phyloP scores from a whole-genome alignment of 495 filamentous ascomycete species.

The Daldinia caldariorum region DNA sequence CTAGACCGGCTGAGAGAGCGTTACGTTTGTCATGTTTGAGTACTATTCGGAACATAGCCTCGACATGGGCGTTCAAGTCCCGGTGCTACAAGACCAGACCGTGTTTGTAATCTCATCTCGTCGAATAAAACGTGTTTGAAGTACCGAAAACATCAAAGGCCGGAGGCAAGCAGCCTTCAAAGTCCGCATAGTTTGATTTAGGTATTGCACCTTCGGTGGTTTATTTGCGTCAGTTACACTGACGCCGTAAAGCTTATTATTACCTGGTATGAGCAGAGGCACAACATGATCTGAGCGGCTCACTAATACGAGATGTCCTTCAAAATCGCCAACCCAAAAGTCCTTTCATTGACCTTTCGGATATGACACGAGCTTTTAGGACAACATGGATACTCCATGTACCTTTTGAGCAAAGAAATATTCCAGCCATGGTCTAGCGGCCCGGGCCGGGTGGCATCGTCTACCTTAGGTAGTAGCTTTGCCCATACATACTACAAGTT shows the following conservation, averaged over 20 bases:
- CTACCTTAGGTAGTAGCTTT: too few species aligned
- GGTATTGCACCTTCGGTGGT: too few species aligned
- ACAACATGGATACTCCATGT: not conserved
- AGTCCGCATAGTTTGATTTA: not conserved
- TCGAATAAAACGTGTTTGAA: not conserved
- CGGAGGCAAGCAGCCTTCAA: not conserved
- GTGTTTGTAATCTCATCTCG: not conserved
- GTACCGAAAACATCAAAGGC: not conserved
- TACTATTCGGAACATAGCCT: not conserved
- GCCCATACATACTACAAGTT: not conserved
- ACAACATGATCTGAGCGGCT: too few species aligned
- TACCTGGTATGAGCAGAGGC: not conserved
- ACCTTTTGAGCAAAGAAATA: not conserved
- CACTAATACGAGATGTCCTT: not conserved
- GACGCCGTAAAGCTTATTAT: not conserved
- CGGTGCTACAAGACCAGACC: not conserved
- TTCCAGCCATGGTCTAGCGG: not conserved
- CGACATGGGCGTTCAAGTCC: not conserved
- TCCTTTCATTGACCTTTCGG: not conserved
- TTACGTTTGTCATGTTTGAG: not conserved
- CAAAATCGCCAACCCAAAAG: not conserved
- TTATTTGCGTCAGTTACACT: not conserved
- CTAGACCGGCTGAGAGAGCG: not conserved
- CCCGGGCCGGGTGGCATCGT: not conserved
- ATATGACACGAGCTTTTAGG: not conserved